Conservation (phyloP, 106 monocot genomes). For the Dendrobium nobile region DNA sequence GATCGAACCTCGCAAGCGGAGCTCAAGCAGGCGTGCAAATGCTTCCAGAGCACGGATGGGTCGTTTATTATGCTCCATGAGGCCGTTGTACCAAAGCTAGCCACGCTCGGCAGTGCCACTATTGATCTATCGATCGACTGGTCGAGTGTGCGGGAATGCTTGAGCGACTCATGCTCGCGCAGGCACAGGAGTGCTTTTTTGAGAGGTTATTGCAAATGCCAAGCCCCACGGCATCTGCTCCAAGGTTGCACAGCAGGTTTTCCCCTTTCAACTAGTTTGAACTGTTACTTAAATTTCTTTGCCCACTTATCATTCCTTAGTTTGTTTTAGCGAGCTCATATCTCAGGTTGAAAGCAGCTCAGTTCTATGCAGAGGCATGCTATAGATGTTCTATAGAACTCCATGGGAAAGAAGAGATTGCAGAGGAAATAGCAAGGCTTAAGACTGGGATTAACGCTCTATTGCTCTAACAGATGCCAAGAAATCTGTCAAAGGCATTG, state of each 20-base stretch:
- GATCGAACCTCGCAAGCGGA: conserved; percentile 30
- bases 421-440: conserved; percentile 66
- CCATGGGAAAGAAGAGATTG: conserved; percentile 73
- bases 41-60: conserved; percentile 58
- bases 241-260: conserved; percentile 67
- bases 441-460: conserved; percentile 46
- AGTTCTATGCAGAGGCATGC: conserved; percentile 72
- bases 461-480: conserved; percentile 58
- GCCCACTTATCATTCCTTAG: not conserved
- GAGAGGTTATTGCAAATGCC: conserved; percentile 50
- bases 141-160: conserved; percentile 58
- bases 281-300: not conserved
- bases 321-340: not conserved
- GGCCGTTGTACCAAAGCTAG: conserved; percentile 16
- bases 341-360: conserved; percentile 35
- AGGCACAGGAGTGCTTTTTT: conserved; percentile 86
- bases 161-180: conserved; percentile 84
- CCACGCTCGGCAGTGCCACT: conserved; percentile 14
- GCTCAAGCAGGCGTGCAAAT: conserved; percentile 55
- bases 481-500: conserved; percentile 51
- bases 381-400: conserved; percentile 50
- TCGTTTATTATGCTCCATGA: conserved; percentile 35
- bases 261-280: not conserved
- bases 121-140: conserved; percentile 31
- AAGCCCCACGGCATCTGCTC: conserved; percentile 57